These are phyloP conservation scores for Phellinidium pouzarii DNA, from an alignment of 1,284 basidiomycete species.

Conservation along the genomic window DNA sequence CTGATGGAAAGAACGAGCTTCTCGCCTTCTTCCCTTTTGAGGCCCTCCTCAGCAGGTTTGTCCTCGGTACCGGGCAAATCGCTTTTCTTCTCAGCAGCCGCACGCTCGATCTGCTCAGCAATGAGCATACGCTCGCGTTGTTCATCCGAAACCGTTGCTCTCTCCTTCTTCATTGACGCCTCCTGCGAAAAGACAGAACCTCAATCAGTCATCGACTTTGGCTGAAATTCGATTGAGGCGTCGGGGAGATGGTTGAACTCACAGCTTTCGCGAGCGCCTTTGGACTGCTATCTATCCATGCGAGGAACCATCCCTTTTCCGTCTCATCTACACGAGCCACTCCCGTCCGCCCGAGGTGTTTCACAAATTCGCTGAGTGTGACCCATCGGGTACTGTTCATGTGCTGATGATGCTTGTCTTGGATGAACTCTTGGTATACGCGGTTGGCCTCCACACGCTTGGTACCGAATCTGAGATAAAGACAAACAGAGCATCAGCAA, in stretches of 20 bases:
- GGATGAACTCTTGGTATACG: conserved; percentile 98
- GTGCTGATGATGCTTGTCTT: conserved; percentile 91
- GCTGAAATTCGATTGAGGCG: not conserved
- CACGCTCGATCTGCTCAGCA: conserved; percentile 91
- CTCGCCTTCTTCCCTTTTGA: conserved; percentile 72
- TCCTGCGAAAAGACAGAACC: conserved; percentile 46
- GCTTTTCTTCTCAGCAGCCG: conserved; percentile 34
- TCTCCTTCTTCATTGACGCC: conserved; percentile 87
- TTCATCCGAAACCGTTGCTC: conserved; percentile 88
- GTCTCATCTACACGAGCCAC: conserved; percentile 94
- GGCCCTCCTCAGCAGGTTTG: conserved; percentile 42
- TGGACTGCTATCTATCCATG: conserved; percentile 95
- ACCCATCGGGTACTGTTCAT: conserved; percentile 99
- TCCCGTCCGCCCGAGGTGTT: conserved; percentile 85
- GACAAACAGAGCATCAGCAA: too few relatives aligned
- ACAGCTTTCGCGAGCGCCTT: conserved; percentile 88
- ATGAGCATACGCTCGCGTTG: conserved; percentile 88
- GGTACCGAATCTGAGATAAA: conserved; percentile 73
- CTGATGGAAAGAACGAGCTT: conserved; percentile 69
- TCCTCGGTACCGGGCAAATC: conserved; percentile 21
- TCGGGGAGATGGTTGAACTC: conserved; percentile 29
- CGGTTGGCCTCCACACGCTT: conserved; percentile 91
- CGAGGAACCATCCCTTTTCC: conserved; percentile 95
- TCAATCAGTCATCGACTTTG: not conserved
- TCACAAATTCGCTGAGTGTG: conserved; percentile 90